Evolutionary conservation across 2,329 filamentous ascomycete genomes (phyloP).

Genomic region (Lachnellula suecica): DNA sequence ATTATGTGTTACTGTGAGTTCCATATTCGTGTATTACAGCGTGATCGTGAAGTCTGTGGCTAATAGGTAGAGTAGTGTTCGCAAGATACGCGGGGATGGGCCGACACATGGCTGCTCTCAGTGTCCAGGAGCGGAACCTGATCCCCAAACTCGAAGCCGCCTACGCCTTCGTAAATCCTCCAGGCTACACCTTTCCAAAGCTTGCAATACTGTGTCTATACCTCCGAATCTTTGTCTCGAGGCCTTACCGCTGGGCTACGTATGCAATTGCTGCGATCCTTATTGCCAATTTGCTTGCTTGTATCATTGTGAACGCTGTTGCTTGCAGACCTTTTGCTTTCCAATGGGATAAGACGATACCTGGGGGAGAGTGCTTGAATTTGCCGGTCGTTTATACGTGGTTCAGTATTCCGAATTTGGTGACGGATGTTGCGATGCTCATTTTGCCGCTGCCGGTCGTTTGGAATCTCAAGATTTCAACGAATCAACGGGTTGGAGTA

Average conservation of each 20-base stretch:
- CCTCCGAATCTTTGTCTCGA: constrained; percentile 5
- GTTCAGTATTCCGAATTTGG: constrained; percentile 1
- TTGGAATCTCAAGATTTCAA: constrained; percentile 4
- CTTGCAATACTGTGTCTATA: constrained; percentile 9
- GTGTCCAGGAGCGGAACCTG: not conserved
- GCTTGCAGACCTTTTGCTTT: constrained; percentile 1
- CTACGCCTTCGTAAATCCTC: not conserved
- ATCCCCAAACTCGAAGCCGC: not conserved
- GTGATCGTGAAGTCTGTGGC: not conserved
- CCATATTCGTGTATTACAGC: not conserved
- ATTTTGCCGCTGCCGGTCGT: constrained; percentile 6
- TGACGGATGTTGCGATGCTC: constrained; percentile 4
- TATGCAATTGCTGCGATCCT: not conserved
- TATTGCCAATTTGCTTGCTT: not conserved
- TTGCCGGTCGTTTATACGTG: not conserved
- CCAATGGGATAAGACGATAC: constrained; percentile 1
- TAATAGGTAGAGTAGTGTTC: not conserved
- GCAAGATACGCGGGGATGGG: not conserved
- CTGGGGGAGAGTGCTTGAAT: constrained; percentile 1
- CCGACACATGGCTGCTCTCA: not conserved
- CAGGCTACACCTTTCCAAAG: constrained; percentile 1
- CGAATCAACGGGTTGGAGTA: constrained; percentile 2
- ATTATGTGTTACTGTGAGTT: not conserved
- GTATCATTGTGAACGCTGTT: not conserved
- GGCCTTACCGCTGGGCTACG: constrained; percentile 1